These are phyloP conservation scores for Penicillium sp. DNA, from an alignment of 2,329 filamentous ascomycete genomes.

Conservation along the genomic window DNA sequence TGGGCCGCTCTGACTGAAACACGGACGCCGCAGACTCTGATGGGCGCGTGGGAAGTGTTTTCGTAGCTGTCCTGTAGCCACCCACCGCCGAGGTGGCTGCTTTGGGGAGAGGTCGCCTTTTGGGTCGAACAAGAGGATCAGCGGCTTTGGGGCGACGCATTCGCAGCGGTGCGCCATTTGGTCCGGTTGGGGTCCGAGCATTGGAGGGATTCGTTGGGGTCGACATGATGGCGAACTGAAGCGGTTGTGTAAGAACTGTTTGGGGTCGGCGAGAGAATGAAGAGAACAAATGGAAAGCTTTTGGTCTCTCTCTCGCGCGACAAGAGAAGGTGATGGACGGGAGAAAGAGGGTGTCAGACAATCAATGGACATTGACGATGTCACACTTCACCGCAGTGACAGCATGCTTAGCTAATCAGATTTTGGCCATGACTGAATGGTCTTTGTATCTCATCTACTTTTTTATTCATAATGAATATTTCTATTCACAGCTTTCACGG, in stretches of 20 bases:
- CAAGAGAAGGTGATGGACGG: not conserved
- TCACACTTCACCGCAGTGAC: too few species aligned
- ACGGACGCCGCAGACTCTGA: conserved; percentile 15
- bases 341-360: not conserved
- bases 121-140: conserved; percentile 67
- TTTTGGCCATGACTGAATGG: too few species aligned
- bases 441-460: too few species aligned
- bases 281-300: not conserved
- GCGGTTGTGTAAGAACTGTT: not conserved
- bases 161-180: conserved; percentile 46
- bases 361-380: too few species aligned
- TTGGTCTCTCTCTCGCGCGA: not conserved
- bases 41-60: conserved; percentile 28
- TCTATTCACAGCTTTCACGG: too few species aligned
- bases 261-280: not conserved
- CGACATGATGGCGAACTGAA: conserved; percentile 27
- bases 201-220: conserved; percentile 48
- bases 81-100: conserved; percentile 22
- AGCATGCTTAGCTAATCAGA: too few species aligned
- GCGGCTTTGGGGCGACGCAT: conserved; percentile 53
- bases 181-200: conserved; percentile 50
- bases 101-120: conserved; percentile 45
- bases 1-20: conserved; percentile 22
- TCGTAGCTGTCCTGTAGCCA: conserved; percentile 25
- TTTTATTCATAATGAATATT: too few species aligned